phyloP scores from a whole-genome alignment of 1,284 basidiomycete genomes.

The Puccinia coronata region DNA sequence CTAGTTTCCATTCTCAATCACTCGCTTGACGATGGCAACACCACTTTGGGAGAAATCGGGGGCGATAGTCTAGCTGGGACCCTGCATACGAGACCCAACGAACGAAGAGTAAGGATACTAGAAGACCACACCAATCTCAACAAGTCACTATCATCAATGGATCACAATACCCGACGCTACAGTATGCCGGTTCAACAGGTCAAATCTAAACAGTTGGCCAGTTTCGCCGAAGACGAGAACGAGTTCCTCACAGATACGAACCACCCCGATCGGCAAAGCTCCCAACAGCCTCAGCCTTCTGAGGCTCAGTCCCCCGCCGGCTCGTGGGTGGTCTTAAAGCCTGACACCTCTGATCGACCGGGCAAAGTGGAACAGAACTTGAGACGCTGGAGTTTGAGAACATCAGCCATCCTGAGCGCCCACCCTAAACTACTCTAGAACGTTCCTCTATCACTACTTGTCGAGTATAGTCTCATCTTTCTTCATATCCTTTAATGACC shows the following conservation, averaged over 20 bases:
- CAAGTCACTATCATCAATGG: neutral
- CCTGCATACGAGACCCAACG: neutral
- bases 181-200: constrained; percentile 12
- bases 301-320: neutral
- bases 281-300: neutral
- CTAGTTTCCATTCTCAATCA: constrained; percentile 27
- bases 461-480: too few relatives aligned
- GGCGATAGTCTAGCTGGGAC: neutral
- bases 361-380: constrained; percentile 28
- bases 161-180: neutral
- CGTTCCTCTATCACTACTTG: neutral
- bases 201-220: neutral
- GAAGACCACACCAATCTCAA: constrained; percentile 1
- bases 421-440: constrained; percentile 35
- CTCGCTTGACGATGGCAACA: neutral
- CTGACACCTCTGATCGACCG: constrained; percentile 9
- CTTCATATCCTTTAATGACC: too few relatives aligned
- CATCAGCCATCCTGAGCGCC: constrained; percentile 32
- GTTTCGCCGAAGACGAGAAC: constrained; percentile 8
- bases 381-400: constrained; percentile 47
- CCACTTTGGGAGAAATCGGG: neutral
- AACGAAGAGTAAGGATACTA: constrained; percentile 16
- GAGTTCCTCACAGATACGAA: neutral
- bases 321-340: constrained; percentile 38
- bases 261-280: neutral